Evolutionary conservation across 495 filamentous ascomycete species (phyloP), one percentile per base, ranked within the genome.

Genomic region (Neurospora sublineolata): DNA sequence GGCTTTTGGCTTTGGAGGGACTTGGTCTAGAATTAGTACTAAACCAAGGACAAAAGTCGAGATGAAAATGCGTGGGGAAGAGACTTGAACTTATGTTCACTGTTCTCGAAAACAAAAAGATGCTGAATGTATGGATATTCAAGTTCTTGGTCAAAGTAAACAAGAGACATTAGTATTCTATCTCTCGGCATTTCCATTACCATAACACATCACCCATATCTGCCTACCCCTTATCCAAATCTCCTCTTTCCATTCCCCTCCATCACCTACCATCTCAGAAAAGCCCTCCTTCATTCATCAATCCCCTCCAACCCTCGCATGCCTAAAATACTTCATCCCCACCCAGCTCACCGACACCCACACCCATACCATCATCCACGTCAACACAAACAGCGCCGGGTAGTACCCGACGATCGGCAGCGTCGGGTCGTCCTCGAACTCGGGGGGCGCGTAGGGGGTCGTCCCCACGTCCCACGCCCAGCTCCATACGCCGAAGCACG

Each of bases 401-500:
- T 99, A 99, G 78, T 99, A 99, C 1, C 95, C 95, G 7, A 95
- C 91, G 76, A 99, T 97, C 14, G 95, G 95, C 72, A 97, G 81
- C 1, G 94, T 97, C 3, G 91, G 89, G 83, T 97, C 94, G 82
- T 97, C 93, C 78, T 97, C 93, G 52, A 97, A 84, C 79, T 97
- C 94, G 7, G 93, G 92, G 41, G 95, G 94, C 70, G 94, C 94
- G 78, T 96, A 94, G 0, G 94, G 94, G 20, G 93, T 97, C 78
- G 93, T 93, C n/a, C 93, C 94, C 8, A 97, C 94, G 83, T 97
- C 95, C 95, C 95, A 98, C 0, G 95, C 94, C 95, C 95, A 99
- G 79, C 89, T 95, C 95, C 95, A 99, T n/a, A 97, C 89, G n/a
- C 90, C 95, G 18, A 97, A 86, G 78, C 94, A 97, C 44, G 91